These are phyloP conservation scores for Setaria viridis DNA, from an alignment of 202 grass and related monocot species.

Conservation along the genomic window DNA sequence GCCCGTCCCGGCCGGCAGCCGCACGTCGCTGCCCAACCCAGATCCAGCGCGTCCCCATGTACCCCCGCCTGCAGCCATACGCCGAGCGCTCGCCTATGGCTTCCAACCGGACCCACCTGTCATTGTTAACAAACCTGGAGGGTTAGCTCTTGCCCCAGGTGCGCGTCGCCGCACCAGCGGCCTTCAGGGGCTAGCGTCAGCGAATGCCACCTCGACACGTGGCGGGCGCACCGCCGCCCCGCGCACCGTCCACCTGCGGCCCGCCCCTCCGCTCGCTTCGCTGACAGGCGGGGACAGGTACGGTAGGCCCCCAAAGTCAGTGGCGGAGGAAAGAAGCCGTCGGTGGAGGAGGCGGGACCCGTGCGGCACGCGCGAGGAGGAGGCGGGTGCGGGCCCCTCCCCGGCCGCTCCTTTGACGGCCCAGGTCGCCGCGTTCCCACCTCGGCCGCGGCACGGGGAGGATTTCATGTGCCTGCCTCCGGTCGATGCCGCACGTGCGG, in stretches of 20 bases:
- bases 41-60: neutral
- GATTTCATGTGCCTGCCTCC: too few species aligned
- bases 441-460: conserved; percentile 5
- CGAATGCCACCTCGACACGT: neutral
- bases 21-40: neutral
- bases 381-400: neutral
- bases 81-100: too few species aligned
- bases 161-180: neutral
- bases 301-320: fast-evolving
- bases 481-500: neutral
- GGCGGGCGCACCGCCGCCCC: neutral
- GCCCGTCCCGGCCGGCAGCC: neutral
- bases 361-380: conserved; percentile 5
- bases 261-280: too few species aligned
- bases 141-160: neutral
- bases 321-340: fast-evolving
- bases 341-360: neutral
- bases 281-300: fast-evolving
- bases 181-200: neutral
- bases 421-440: conserved; percentile 48
- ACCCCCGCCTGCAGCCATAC: too few species aligned
- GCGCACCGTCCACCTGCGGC: neutral
- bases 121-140: neutral
- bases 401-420: neutral
- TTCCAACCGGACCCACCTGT: neutral